phyloP scores from a whole-genome alignment of 2,329 filamentous ascomycete genomes.

The Exophiala calicioides region DNA sequence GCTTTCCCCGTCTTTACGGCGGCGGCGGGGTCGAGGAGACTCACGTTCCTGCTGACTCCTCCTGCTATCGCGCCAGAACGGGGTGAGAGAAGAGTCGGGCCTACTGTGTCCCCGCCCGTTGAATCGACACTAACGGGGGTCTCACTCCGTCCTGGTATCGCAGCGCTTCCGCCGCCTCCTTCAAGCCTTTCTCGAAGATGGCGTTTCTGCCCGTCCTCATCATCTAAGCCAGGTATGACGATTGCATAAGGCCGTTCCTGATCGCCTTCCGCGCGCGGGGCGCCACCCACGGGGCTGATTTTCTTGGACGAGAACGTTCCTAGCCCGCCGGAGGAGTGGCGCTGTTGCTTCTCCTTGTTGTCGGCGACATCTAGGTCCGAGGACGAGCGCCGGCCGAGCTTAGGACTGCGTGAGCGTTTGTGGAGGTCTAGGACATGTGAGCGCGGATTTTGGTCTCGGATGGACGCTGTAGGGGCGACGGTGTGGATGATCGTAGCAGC shows the following conservation, averaged over 20 bases:
- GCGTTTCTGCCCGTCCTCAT: constrained; percentile 7
- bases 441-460: constrained; percentile 5
- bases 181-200: constrained; percentile 2
- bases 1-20: no score
- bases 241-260: constrained; percentile 42
- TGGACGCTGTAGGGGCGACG: not conserved
- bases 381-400: constrained; percentile 32
- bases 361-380: constrained; percentile 27
- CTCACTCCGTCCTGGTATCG: constrained; percentile 4
- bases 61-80: no score
- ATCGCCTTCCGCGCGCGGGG: constrained; percentile 37
- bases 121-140: constrained; percentile 19
- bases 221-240: constrained; percentile 35
- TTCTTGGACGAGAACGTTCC: constrained; percentile 40
- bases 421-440: constrained; percentile 38
- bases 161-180: not conserved
- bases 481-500: not conserved
- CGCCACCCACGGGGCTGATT: constrained; percentile 30
- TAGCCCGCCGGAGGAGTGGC: constrained; percentile 23
- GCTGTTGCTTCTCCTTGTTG: not conserved
- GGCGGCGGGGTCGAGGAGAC: constrained; percentile 8
- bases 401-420: constrained; percentile 41
- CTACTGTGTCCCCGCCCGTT: not conserved
- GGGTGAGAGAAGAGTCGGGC: not conserved
- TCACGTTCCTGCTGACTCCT: constrained; percentile 8